A percentile compares a stretch with the other conserved stretches of the same genome.
phyloP scores from a whole-genome alignment of 2,329 filamentous ascomycete genomes.

The Fusarium coicis region DNA sequence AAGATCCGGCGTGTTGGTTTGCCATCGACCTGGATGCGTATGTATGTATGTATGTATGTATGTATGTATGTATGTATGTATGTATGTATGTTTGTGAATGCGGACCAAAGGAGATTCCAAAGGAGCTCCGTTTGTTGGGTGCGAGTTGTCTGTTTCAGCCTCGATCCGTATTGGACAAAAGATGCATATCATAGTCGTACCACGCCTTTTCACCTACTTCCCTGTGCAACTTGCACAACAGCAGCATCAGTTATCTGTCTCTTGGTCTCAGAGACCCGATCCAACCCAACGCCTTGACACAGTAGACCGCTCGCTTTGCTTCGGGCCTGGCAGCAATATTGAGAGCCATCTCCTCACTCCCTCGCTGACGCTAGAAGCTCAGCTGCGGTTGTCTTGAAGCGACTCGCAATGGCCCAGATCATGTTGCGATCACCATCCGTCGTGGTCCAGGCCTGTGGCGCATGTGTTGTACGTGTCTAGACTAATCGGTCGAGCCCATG shows the following conservation, averaged over 20 bases:
- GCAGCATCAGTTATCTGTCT: background rate
- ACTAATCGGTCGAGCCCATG: constrained; percentile 30
- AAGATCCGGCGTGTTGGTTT: constrained; percentile 20
- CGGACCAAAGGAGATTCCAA: background rate
- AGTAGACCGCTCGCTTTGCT: background rate
- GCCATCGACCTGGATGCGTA: constrained; percentile 16
- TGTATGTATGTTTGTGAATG: background rate
- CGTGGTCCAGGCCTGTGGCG: constrained; percentile 38
- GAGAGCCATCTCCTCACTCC: constrained; percentile 1
- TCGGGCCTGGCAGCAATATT: background rate
- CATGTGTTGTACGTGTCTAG: constrained; percentile 30
- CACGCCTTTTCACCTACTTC: background rate
- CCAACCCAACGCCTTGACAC: background rate
- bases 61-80: background rate
- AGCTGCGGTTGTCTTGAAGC: background rate
- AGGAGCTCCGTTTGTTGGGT: constrained; percentile 1
- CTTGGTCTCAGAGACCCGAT: background rate
- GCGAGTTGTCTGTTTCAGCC: constrained; percentile 16
- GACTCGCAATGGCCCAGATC: constrained; percentile 35
- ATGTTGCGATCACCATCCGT: background rate
- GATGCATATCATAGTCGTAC: background rate
- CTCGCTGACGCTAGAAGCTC: background rate
- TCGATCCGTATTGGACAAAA: background rate
- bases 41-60: background rate
- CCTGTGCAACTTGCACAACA: background rate